Evolutionary conservation across 164 flowering plant genomes (phyloP), one percentile per base, ranked within the genome.

Genomic region (Saururus chinensis): DNA sequence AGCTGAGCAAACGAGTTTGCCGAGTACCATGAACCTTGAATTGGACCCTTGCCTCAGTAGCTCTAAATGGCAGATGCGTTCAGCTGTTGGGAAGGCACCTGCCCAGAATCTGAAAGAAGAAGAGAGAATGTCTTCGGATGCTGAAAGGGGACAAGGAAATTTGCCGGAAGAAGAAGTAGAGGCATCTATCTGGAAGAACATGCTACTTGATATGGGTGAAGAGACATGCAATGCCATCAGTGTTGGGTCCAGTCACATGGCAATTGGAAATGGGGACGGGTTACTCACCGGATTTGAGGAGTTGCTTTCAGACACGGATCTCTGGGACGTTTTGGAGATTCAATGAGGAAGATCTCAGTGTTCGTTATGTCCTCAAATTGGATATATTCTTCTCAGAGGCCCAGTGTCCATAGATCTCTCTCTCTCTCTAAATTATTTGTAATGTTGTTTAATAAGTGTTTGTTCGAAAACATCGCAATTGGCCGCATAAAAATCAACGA

Each of bases 171-270:
- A 58, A 10, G 62, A 60, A 45, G 52, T 22, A 22, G 62, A 60
- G 1, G 25, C 20, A 20, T 60, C 62, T 20, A 42, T 42, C 37
- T 60, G 53, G 62, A 60, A 60, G 53, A 60, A 25, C 12, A 24
- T 60, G 35, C 24, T 60, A 52, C 22, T 60, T 20, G 62, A 60
- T 24, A 30, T 60, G 19, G 62, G 42, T 12, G 62, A 45, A 21
- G 42, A n/a, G 49, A 22, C 40, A 11, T 1, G 23, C 13, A 30
- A 57, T 30, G n/a, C 4, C 1, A 13, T 4, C 40, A 20, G 23
- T 9, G 61, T 19, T 37, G 42, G 45, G 10, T 35, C n/a, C 42
- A 37, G 61, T 40, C 48, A 35, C 23, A 40, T 48, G 9, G 14
- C 21, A 13, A 20, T 40, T 19, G 61, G 22, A 30, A 6, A 30